Evolutionary conservation across 2,329 filamentous ascomycete species (phyloP).

Genomic region (Aspergillus sclerotialis): DNA sequence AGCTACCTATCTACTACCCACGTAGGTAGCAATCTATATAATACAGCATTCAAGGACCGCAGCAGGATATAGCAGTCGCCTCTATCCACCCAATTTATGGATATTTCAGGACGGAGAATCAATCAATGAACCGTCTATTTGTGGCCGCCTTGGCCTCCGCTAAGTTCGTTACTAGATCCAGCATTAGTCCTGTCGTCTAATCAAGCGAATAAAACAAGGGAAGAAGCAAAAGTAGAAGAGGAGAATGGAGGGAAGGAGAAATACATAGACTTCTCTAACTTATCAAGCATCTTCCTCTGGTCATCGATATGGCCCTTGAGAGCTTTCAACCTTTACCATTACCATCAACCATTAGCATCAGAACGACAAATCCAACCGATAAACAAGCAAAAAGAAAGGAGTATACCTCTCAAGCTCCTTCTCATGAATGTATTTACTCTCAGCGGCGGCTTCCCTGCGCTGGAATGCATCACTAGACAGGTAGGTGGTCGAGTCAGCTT

Average conservation of each 20-base stretch:
- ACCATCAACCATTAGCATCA: not conserved
- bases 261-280: constrained; percentile 82
- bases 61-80: no score
- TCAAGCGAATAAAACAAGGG: no score
- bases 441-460: constrained; percentile 79
- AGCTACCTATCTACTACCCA: no score
- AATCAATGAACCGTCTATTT: no score
- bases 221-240: not conserved
- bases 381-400: not conserved
- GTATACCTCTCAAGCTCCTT: constrained; percentile 79
- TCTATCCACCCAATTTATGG: no score
- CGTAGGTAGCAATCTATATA: no score
- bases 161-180: constrained; percentile 74
- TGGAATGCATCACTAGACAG: constrained; percentile 87
- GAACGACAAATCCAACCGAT: not conserved
- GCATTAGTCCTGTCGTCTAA: no score
- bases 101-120: no score
- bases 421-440: constrained; percentile 76
- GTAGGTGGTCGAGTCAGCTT: constrained; percentile 10
- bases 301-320: constrained; percentile 63
- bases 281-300: constrained; percentile 76
- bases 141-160: constrained; percentile 59
- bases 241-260: constrained; percentile 26
- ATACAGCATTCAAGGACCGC: no score
- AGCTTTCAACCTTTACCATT: constrained; percentile 50